Evolutionary conservation across 1,284 basidiomycete genomes (phyloP).

Genomic region (Cryptococcus amylolentus): DNA sequence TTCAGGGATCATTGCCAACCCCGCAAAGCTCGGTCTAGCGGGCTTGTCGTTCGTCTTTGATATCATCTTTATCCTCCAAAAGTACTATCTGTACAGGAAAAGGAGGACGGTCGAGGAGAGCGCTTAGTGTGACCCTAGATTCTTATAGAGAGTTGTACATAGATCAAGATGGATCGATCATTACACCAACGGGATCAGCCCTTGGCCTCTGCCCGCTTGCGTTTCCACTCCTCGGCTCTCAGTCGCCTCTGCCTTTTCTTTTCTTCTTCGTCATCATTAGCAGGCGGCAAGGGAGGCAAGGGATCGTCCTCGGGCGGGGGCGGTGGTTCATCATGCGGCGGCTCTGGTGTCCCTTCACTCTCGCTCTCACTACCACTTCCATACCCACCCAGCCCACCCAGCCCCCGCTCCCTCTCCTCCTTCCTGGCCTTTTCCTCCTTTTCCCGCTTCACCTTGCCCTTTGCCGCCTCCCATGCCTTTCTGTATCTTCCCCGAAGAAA

Average conservation of each 20-base stretch:
- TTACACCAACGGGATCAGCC: not conserved
- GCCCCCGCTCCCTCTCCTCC: constrained; percentile 15
- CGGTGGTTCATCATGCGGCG: constrained; percentile 7
- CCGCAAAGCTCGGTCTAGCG: constrained; percentile 45
- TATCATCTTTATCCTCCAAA: constrained; percentile 35
- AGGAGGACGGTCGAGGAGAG: constrained; percentile 1
- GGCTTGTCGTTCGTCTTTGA: constrained; percentile 35
- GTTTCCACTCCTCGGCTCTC: constrained; percentile 31
- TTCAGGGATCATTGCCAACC: constrained; percentile 46
- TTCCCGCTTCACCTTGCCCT: constrained; percentile 14
- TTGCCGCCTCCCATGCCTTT: constrained; percentile 56
- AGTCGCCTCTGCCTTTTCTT: constrained; percentile 19
- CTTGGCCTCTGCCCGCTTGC: constrained; percentile 13
- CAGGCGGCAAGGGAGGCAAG: not conserved
- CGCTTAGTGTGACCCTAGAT: not conserved
- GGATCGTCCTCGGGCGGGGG: constrained; percentile 12
- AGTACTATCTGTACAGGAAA: constrained; percentile 26
- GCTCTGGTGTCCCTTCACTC: constrained; percentile 17
- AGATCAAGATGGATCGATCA: no score
- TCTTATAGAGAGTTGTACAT: not conserved
- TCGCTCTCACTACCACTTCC: constrained; percentile 37
- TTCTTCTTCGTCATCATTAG: constrained; percentile 20
- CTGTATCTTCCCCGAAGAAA: constrained; percentile 74
- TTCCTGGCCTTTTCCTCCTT: constrained; percentile 9
- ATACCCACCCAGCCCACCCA: constrained; percentile 44